phyloP scores from a whole-genome alignment of 1,139 yeast species.

The Pichia sp. region DNA sequence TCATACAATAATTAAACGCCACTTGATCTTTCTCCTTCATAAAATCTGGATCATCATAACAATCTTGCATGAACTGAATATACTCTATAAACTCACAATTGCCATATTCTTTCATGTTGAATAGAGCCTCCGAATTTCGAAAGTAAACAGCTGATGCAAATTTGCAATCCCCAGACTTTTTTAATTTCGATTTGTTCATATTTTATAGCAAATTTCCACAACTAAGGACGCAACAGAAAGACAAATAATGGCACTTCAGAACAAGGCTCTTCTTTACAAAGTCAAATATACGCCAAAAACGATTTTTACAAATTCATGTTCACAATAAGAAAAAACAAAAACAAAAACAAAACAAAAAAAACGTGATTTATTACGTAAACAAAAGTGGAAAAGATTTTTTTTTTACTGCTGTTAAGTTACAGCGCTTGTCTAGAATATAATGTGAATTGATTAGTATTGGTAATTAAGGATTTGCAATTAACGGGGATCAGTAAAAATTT shows the following conservation, averaged over 20 bases:
- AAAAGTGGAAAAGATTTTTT: too few relatives aligned
- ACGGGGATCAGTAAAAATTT: constrained; percentile 7
- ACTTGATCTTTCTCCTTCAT: background rate
- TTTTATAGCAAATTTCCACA: background rate
- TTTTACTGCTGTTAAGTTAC: too few relatives aligned
- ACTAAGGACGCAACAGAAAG: background rate
- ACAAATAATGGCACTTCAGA: too few relatives aligned
- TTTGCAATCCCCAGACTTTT: background rate
- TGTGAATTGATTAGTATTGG: too few relatives aligned
- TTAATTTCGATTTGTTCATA: background rate
- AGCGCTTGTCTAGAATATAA: too few relatives aligned
- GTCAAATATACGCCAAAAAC: background rate
- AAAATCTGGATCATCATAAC: background rate
- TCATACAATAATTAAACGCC: background rate
- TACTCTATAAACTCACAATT: background rate
- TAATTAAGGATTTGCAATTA: too few relatives aligned
- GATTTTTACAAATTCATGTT: background rate
- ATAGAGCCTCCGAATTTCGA: background rate
- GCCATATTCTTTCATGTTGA: background rate
- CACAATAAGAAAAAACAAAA: background rate
- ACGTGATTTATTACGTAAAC: background rate
- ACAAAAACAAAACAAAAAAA: background rate
- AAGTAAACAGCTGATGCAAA: background rate
- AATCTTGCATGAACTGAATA: background rate
- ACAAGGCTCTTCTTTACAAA: background rate